Base-by-base conservation (phyloP, 2,329 filamentous ascomycete genomes). In the Penicillium sp. region DNA sequence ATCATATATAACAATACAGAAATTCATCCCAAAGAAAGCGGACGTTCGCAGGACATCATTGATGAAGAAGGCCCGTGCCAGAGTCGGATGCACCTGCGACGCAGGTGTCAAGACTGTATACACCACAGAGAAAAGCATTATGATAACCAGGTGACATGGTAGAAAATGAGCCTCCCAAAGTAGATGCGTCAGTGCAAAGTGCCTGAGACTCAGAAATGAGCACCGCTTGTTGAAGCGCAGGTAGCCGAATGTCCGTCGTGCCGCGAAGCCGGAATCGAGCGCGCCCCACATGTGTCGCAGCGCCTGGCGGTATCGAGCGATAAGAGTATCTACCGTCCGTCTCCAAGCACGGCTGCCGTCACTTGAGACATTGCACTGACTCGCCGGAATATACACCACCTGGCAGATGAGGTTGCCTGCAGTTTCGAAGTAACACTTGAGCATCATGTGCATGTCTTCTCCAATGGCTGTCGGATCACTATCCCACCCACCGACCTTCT, bases 251-350 rank as follows among this genome's bases (percentile, higher is more conserved):
- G 81, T 73, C 66, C 84, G 83, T 53, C 83, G 79, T 56, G 88
- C 72, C 11, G 85, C 82, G 63, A 82, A 89, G 2, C 87, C 87
- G 15, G 84, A 85, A 66, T 90, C 87, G 20, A 89, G 75, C 55
- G 85, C 82, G 63, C 87, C 87, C 87, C 87, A 90, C 87, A 90
- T 90, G 73, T 90, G 87, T 58, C 88, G 82, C 51, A 89, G 73
- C 44, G 86, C 87, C 73, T 90, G 88, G 70, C 84, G 86, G 69
- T 89, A 90, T 22, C 88, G 84, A 22, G 87, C 87, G 35, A 76
- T 70, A 63, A 87, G 79, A 58, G 88, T 87, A 41, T 79, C 77
- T 46, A 81, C 69, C 2, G 57, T 57, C 5, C 64, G 61, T 14
- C 67, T 64, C 56, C 83, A 75, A 44, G 85, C 85, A 18, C 72